Percentiles rank a stretch among this genome's conserved stretches.
phyloP scores from a whole-genome alignment of 768 basidiomycete genomes.

The Leccinum aurantiacum region DNA sequence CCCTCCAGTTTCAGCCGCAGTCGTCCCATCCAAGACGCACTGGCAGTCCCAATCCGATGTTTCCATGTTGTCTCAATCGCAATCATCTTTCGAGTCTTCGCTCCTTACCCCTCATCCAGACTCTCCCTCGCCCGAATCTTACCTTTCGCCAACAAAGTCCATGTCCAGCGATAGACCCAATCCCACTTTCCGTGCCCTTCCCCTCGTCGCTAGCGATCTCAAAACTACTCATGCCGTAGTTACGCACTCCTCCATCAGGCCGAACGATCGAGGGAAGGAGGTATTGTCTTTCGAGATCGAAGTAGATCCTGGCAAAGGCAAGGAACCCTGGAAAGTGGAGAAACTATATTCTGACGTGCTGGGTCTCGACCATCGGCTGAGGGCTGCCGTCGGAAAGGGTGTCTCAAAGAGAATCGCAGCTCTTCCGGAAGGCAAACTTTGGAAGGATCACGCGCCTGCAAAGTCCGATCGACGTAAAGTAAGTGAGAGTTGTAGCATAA shows the following conservation, averaged over 20 bases:
- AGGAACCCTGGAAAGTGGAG: slow-evolving; percentile 81
- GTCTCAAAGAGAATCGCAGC: slow-evolving; percentile 74
- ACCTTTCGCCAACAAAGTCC: slow-evolving; percentile 28
- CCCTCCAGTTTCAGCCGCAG: slow-evolving; percentile 14
- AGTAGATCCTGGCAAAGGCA: slow-evolving; percentile 69
- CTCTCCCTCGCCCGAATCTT: slow-evolving; percentile 32
- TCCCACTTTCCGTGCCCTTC: slow-evolving; percentile 68
- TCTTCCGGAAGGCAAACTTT: slow-evolving; percentile 89
- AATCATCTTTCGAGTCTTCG: slow-evolving; percentile 22
- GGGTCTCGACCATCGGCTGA: slow-evolving; percentile 79
- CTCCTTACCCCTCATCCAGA: slow-evolving; percentile 22
- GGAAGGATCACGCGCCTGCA: slow-evolving; percentile 96
- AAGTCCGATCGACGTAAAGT: slow-evolving; percentile 97
- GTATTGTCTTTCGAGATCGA: slow-evolving; percentile 84
- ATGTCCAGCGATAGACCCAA: slow-evolving; percentile 27
- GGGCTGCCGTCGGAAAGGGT: slow-evolving; percentile 54
- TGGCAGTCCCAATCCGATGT: slow-evolving; percentile 25
- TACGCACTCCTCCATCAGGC: slow-evolving; percentile 77
- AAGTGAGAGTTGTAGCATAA: slow-evolving; percentile 23
- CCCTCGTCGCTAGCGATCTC: slow-evolving; percentile 69
- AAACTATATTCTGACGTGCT: slow-evolving; percentile 94
- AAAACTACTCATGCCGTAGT: slow-evolving; percentile 69
- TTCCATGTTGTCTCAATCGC: slow-evolving; percentile 25
- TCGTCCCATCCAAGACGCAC: slow-evolving; percentile 21
- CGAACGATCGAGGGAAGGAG: slow-evolving; percentile 91